Conservation (phyloP, 2,329 filamentous ascomycete species). For the Neonectria hederae region DNA sequence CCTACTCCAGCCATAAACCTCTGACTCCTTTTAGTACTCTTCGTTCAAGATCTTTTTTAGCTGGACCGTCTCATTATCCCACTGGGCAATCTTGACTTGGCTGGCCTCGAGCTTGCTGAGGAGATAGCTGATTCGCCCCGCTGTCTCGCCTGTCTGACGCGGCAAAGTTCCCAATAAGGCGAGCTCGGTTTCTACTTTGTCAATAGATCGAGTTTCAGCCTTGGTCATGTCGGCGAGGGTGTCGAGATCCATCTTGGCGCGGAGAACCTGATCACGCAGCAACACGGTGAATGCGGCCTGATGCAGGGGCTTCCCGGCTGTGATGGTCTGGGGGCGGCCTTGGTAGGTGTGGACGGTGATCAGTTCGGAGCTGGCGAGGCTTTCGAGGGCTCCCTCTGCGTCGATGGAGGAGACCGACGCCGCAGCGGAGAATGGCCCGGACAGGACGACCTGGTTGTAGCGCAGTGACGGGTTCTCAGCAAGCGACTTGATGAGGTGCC, state of each 20-base stretch:
- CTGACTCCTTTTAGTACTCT: conserved; percentile 52
- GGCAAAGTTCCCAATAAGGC: conserved; percentile 74
- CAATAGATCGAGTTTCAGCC: conserved; percentile 77
- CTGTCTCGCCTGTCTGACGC: conserved; percentile 74
- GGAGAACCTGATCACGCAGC: conserved; percentile 75
- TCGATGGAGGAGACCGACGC: conserved; percentile 61
- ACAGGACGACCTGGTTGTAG: conserved; percentile 87
- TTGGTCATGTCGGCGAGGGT: conserved; percentile 75
- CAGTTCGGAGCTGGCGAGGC: conserved; percentile 85
- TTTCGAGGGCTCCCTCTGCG: conserved; percentile 80
- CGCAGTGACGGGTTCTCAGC: conserved; percentile 73
- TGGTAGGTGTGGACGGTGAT: conserved; percentile 78
- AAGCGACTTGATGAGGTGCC: conserved; percentile 85
- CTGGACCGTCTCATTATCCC: conserved; percentile 75
- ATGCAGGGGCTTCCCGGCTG: conserved; percentile 86
- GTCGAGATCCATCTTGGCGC: conserved; percentile 76
- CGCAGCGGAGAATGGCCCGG: conserved; percentile 68
- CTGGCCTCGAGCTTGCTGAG: conserved; percentile 76
- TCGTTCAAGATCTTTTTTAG: conserved; percentile 72
- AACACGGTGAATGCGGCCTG: conserved; percentile 82
- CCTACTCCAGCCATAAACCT: neutral
- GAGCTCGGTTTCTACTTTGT: conserved; percentile 83
- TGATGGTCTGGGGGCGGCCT: conserved; percentile 81
- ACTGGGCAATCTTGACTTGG: conserved; percentile 77
- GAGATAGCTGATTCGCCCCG: conserved; percentile 74